phyloP scores from a whole-genome alignment of 1,139 yeast species.

The Kurtzmaniella quercitrusa region DNA sequence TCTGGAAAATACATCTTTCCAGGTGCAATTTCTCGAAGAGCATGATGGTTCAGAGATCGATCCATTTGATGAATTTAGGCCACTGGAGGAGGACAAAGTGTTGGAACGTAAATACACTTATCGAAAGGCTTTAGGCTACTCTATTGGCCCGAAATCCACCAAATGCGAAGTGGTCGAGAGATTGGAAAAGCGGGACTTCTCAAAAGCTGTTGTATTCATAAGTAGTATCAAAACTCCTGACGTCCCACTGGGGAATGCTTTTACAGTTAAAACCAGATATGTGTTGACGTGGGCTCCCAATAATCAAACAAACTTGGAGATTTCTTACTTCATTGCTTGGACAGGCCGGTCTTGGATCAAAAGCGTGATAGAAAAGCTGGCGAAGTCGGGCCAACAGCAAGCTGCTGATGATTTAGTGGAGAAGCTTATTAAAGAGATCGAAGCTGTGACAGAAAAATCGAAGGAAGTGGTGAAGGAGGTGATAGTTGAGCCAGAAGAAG shows the following conservation, averaged over 20 bases:
- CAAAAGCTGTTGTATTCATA: slow-evolving; percentile 32
- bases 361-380: slow-evolving; percentile 49
- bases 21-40: slow-evolving; percentile 32
- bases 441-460: slow-evolving; percentile 17
- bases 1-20: slow-evolving; percentile 34
- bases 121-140: slow-evolving; percentile 45
- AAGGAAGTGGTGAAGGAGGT: slow-evolving; percentile 11
- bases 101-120: slow-evolving; percentile 38
- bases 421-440: slow-evolving; percentile 28
- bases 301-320: slow-evolving; percentile 36
- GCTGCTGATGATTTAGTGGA: slow-evolving; percentile 30
- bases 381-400: slow-evolving; percentile 45
- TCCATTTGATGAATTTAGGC: slow-evolving; percentile 35
- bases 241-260: slow-evolving; percentile 57
- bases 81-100: slow-evolving; percentile 25
- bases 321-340: slow-evolving; percentile 50
- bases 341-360: slow-evolving; percentile 56
- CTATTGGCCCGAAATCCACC: slow-evolving; percentile 58
- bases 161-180: slow-evolving; percentile 46
- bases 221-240: slow-evolving; percentile 50
- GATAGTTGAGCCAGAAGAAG: slow-evolving; percentile 3
- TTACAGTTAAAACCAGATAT: slow-evolving; percentile 48
- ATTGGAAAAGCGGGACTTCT: slow-evolving; percentile 37
- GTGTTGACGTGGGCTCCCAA: slow-evolving; percentile 45
- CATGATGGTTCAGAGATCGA: slow-evolving; percentile 49